Evolutionary conservation across 164 flowering plant genomes (phyloP).

Genomic region (Liquidambar formosana): DNA sequence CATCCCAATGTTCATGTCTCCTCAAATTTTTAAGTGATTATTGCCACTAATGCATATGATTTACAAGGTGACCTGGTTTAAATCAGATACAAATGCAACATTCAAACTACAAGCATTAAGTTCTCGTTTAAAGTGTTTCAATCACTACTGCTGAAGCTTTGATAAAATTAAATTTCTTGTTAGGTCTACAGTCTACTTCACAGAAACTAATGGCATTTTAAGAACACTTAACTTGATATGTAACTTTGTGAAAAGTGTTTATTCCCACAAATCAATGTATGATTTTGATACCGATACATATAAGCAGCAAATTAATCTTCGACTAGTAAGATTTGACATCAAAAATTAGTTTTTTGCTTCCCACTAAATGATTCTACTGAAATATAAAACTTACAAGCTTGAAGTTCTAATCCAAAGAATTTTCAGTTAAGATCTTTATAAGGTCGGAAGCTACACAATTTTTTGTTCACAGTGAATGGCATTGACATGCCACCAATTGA

Average conservation of each 20-base stretch:
- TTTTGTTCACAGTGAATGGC: background rate
- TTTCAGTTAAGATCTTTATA: background rate
- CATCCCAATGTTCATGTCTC: too few species aligned
- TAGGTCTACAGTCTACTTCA: background rate
- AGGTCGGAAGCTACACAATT: background rate
- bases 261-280: background rate
- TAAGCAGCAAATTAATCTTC: background rate
- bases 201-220: background rate
- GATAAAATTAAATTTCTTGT: background rate
- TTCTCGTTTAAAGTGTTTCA: too few species aligned
- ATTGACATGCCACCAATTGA: too few species aligned
- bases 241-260: background rate
- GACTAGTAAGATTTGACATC: background rate
- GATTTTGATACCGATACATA: background rate
- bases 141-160: background rate
- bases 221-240: background rate
- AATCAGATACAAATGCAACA: too few species aligned
- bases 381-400: too few species aligned
- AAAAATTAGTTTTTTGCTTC: background rate
- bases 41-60: too few species aligned
- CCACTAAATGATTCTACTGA: background rate
- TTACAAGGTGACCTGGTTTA: too few species aligned
- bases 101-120: too few species aligned
- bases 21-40: too few species aligned
- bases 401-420: background rate